A percentile compares a stretch with the other conserved stretches of the same genome.
Evolutionary conservation across 441 rosid species (phyloP).

Genomic region (Pelargonium cotyledonis): DNA sequence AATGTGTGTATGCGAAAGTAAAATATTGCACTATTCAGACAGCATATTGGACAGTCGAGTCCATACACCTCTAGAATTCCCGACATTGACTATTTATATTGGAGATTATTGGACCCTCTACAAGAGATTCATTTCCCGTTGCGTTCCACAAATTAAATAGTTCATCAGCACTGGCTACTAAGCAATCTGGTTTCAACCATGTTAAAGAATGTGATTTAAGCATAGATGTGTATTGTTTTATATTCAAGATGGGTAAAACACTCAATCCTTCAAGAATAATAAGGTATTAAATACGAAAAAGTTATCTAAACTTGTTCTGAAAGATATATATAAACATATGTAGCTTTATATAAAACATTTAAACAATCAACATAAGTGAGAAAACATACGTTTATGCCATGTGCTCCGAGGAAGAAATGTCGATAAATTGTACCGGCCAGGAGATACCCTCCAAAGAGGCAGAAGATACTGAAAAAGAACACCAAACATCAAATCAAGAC

Average conservation of each 20-base stretch:
- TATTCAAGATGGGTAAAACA: neutral
- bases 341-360: neutral
- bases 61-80: neutral
- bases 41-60: neutral
- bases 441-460: slow-evolving; percentile 73
- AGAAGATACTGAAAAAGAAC: slow-evolving; percentile 45
- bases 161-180: neutral
- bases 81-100: neutral
- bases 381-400: slow-evolving; percentile 56
- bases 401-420: slow-evolving; percentile 57
- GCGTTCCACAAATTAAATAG: neutral
- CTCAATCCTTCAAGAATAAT: neutral
- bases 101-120: neutral
- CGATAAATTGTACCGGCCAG: slow-evolving; percentile 65
- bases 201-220: neutral
- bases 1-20: too few species aligned
- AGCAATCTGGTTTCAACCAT: neutral
- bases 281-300: too few species aligned
- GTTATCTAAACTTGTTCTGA: too few species aligned
- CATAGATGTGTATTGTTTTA: neutral
- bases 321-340: neutral
- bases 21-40: too few species aligned
- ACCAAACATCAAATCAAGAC: slow-evolving; percentile 14
- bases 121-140: neutral
- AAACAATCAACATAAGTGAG: slow-evolving; percentile 3